Evolutionary conservation across 495 filamentous ascomycete species (phyloP).

Genomic region (Xylaria sp.): DNA sequence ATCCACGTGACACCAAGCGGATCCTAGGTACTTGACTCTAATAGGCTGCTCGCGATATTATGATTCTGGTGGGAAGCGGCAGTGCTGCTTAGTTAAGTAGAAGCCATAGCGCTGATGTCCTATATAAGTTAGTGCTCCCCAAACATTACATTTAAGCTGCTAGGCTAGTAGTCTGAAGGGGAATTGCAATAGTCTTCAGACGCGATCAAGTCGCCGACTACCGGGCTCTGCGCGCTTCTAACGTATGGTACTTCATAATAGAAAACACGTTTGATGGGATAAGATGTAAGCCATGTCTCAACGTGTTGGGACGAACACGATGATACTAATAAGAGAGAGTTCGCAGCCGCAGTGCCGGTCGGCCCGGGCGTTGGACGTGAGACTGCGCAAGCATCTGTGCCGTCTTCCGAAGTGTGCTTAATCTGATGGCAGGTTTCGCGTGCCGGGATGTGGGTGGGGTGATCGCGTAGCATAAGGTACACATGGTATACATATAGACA

Average conservation of each 20-base stretch:
- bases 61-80: not conserved
- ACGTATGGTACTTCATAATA: not conserved
- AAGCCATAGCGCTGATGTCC: not conserved
- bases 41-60: not conserved
- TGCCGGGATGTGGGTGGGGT: constrained; percentile 14
- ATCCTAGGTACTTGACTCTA: not conserved
- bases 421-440: not conserved
- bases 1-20: constrained; percentile 6
- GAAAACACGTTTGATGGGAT: not conserved
- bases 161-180: not conserved
- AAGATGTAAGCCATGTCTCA: not conserved
- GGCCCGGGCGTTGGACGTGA: constrained; percentile 12
- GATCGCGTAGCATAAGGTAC: not conserved
- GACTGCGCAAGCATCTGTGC: not conserved
- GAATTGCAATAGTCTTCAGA: no score
- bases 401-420: constrained; percentile 17
- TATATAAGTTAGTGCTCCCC: no score
- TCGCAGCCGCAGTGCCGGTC: constrained; percentile 15
- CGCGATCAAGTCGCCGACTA: not conserved
- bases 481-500: no score
- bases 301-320: not conserved
- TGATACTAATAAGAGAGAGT: not conserved
- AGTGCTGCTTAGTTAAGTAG: not conserved
- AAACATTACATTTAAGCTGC: not conserved
- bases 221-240: not conserved